phyloP scores from a whole-genome alignment of 768 basidiomycete genomes.

The Amyloporia xantha region DNA sequence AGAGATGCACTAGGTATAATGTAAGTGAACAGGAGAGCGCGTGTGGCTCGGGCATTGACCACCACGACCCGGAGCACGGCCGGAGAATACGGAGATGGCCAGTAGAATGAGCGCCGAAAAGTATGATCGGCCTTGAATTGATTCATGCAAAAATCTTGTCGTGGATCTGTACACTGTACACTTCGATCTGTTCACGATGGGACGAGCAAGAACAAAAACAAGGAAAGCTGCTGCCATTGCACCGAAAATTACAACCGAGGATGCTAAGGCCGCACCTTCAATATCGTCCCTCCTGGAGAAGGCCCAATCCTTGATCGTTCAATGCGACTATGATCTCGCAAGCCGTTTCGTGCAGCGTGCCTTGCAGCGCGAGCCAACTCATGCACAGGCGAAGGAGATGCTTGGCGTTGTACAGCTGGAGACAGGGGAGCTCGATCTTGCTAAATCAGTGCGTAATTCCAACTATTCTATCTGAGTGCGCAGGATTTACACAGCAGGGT shows the following conservation, averaged over 20 bases:
- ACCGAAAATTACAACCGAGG: constrained; percentile 17
- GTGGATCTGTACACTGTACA: too few relatives aligned
- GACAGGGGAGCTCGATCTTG: constrained; percentile 66
- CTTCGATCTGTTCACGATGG: constrained; percentile 22
- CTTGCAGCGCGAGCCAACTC: constrained; percentile 53
- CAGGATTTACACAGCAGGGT: not conserved
- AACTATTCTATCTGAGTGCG: not conserved
- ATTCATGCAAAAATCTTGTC: too few relatives aligned
- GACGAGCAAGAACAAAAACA: constrained; percentile 27
- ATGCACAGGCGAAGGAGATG: constrained; percentile 72
- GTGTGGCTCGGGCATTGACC: not conserved
- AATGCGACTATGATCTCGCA: constrained; percentile 83
- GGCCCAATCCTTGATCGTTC: constrained; percentile 72
- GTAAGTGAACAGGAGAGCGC: not conserved
- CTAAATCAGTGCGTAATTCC: constrained; percentile 48
- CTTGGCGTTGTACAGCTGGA: constrained; percentile 76
- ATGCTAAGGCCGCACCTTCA: constrained; percentile 24
- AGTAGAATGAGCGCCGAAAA: too few relatives aligned
- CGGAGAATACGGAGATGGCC: too few relatives aligned
- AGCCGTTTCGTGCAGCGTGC: constrained; percentile 63
- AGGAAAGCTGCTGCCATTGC: constrained; percentile 18
- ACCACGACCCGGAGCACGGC: too few relatives aligned
- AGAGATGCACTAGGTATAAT: not conserved
- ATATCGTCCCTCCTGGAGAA: constrained; percentile 60
- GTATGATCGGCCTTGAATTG: too few relatives aligned